Evolutionary conservation across 2,329 filamentous ascomycete genomes (phyloP), one percentile per base, ranked within the genome.

Genomic region (Trichoderma afroharzianum): DNA sequence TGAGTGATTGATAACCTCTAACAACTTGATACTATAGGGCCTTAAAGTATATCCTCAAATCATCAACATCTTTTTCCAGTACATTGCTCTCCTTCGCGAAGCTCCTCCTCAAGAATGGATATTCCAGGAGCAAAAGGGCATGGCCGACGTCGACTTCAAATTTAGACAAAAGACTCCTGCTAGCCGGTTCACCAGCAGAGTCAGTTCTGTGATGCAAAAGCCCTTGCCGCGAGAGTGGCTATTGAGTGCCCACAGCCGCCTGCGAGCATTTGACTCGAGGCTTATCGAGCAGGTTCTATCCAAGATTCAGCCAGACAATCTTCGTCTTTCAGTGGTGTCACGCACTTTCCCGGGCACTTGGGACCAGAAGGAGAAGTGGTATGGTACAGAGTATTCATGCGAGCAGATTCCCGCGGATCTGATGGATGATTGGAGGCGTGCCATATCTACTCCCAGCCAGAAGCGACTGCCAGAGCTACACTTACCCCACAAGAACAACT

Each of bases 361-460:
- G 93, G 88, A 97, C 74, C 84, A 91, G 79, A 97, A 92, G 78
- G 96, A 99, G 83, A 94, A 95, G 79, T 99, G 96, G 96, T 99
- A 99, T 77, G 95, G 95, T 9, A 99, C 96, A 0, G 95, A 98
- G 78, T 97, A 98, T 82, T 93, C 90, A 74, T 87, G 91, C 36
- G 92, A 97, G 78, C 92, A 90, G 78, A 93, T 99, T 43, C 91
- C 95, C 0, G 79, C 86, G 15, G 90, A 94, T 21, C 91, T 98
- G 76, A 85, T 97, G 79, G 83, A 86, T 12, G 90, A 93, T 64
- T 86, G 98, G 73, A 85, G 88, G 68, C 82, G 87, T 72, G 93
- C 93, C 2, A 85, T 88, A 33, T 82, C 88, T 1, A 87, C 87
- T 57, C 83, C 88, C 1, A 81, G 86, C 0, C 83, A 85, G 28